Base-by-base conservation (phyloP, 768 basidiomycete species). In the Daedaleopsis sinensis region DNA sequence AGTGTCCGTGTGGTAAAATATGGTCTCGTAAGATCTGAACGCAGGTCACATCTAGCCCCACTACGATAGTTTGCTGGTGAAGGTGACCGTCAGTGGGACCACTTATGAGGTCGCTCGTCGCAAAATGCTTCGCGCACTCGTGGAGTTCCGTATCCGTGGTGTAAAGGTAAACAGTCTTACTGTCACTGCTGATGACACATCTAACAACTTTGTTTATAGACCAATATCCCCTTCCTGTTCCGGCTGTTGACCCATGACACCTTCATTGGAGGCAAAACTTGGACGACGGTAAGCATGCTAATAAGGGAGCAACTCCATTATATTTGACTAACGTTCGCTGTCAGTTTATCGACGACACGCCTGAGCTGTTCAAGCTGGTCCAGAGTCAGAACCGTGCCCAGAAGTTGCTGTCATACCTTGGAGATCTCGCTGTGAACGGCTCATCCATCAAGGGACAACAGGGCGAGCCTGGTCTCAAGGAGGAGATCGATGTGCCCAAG, bases 221-320 rank as follows among this genome's bases (percentile, higher is more conserved):
- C 97, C 67, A 98, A 98, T 76, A 98, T 98, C 67, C 97, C 97
- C 15, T 99, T 99, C 91, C 79, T 99, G 68, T 98, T 99, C 87
- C 92, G 96, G 62, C 86, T 99, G 27, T 82, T 99, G 66, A 98
- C 97, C 5, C 93, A 98, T 76, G 94, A 96, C 68, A 85, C 95
- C 67, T 99, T 97, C 78, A 91, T 98, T 66, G 89, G 86, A 39
- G 96, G 96, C 61, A 93, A 95, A 80, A 97, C 97, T 11, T 99
- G 97, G 97, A 99, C 97, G 2, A 99, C 97, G 24, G 88, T 86
- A 65, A 62, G 83, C 62, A 68, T 70, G 62, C 10, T 44, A 67
- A 65, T 11, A 51, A 1, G 43, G 13, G 46, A 51, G 19, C 52
- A 52, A 32, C 27, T 18, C 21, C n/a, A 9, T 21, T 27, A 24